Evolutionary conservation across 768 basidiomycete genomes (phyloP).

Genomic region (Boletellus sp.): DNA sequence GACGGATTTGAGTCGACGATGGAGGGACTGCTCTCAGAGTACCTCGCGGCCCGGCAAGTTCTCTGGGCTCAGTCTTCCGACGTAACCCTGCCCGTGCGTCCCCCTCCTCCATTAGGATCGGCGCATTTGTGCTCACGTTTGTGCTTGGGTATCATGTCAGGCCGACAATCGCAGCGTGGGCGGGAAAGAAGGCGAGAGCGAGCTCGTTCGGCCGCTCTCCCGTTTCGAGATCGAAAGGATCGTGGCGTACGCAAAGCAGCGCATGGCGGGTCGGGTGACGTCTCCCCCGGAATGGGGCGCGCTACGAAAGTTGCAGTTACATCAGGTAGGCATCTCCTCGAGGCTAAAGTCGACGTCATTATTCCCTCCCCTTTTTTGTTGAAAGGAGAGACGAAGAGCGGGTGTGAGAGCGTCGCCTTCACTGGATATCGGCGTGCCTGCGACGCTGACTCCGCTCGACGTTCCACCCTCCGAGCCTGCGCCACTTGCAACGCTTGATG

Average conservation of each 20-base stretch:
- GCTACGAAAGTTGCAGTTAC: slow-evolving; percentile 45
- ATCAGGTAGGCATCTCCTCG: slow-evolving; percentile 23
- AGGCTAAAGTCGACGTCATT: background rate
- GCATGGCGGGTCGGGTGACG: slow-evolving; percentile 8
- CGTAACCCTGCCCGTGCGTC: slow-evolving; percentile 15
- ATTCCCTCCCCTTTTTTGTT: background rate
- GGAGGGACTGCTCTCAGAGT: slow-evolving; percentile 33
- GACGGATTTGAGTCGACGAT: slow-evolving; percentile 36
- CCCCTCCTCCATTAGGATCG: background rate
- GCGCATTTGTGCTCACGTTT: background rate
- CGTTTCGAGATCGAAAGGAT: slow-evolving; percentile 40
- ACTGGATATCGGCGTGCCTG: background rate
- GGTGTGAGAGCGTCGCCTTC: slow-evolving; percentile 4
- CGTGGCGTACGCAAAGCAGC: slow-evolving; percentile 21
- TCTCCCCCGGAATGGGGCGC: slow-evolving; percentile 34
- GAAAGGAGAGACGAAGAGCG: slow-evolving; percentile 20
- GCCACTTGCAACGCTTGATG: slow-evolving; percentile 41
- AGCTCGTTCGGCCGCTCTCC: slow-evolving; percentile 39
- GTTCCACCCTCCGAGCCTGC: slow-evolving; percentile 20
- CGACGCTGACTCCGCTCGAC: slow-evolving; percentile 28
- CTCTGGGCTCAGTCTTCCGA: slow-evolving; percentile 19
- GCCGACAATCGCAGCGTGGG: slow-evolving; percentile 6
- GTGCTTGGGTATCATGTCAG: background rate
- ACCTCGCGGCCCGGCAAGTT: slow-evolving; percentile 28
- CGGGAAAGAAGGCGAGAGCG: slow-evolving; percentile 11